Base-by-base conservation (phyloP, 257 asterid species). In the Rhazya stricta region DNA sequence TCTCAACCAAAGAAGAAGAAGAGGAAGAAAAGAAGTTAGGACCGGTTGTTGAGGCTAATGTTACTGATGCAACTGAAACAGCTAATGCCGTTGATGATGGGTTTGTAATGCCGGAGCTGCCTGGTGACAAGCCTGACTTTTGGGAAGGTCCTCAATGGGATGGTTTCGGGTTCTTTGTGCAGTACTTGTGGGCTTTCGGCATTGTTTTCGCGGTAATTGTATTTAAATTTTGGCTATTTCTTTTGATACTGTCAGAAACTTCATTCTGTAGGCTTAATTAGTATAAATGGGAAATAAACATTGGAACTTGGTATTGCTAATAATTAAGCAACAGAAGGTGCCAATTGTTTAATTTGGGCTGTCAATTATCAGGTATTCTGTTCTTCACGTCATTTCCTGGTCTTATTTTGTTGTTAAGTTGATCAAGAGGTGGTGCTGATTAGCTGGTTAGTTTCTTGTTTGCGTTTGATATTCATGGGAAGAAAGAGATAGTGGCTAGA, bases 111-210 rank as follows among this genome's bases (percentile, higher is more conserved):
- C 98, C 99, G 1, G 78, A 82, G 71, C 91, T 94, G 30, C 98
- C 99, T 15, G 99, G 97, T 42, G 81, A 75, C 5, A 53, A 89
- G 78, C 79, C 96, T 71, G 84, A 89, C 53, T 90, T 90, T 65
- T 94, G 93, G 91, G 98, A 94, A 78, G 98, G 99, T 61, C 81
- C 93, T 71, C 94, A 94, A 80, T 92, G 96, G 97, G 98, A 94
- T 70, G 87, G 78, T 43, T 71, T 95, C 43, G 99, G 99, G 6
- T 92, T 95, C 89, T 91, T 95, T 69, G 83, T 95, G 53, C 92
- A 92, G 77, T 95, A 92, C 70, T 60, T 95, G 90, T 95, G 98
- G 99, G 99, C 97, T 85, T 89, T 95, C 53, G 97, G 98, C 77
- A 67, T 91, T 57, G 76, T 91, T 77, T 94, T 95, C 37, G 95